These are phyloP conservation scores for Phytophthora fragariae DNA, from an alignment of 352 stramenopile species.

Conservation along the genomic window DNA sequence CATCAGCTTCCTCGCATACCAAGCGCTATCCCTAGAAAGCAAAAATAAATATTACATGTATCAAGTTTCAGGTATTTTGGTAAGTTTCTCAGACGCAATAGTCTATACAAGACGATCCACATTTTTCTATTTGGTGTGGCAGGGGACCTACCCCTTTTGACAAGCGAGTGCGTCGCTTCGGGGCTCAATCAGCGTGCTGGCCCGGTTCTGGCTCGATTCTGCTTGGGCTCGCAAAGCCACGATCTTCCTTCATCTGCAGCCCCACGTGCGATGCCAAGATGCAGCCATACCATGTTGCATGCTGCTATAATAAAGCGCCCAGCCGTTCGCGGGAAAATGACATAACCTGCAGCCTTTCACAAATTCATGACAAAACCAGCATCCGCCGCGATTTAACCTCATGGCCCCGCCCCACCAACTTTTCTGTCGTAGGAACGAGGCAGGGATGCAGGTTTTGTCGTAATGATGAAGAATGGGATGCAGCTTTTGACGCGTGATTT, in stretches of 20 bases:
- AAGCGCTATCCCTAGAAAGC: too few relatives aligned
- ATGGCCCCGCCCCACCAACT: too few relatives aligned
- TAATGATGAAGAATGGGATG: too few relatives aligned
- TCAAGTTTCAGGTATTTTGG: too few relatives aligned
- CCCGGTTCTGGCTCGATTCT: slow-evolving; percentile 22
- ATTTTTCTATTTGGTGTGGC: neutral
- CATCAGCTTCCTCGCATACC: too few relatives aligned
- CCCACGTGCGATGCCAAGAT: slow-evolving; percentile 10
- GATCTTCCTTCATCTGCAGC: neutral
- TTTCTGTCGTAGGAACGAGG: too few relatives aligned
- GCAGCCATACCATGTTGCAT: neutral
- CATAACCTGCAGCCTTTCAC: too few relatives aligned
- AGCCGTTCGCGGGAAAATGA: neutral
- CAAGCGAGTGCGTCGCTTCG: slow-evolving; percentile 18
- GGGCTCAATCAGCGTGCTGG: slow-evolving; percentile 16
- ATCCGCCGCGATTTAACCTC: too few relatives aligned
- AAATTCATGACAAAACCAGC: too few relatives aligned
- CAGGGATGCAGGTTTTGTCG: too few relatives aligned
- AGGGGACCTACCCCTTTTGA: neutral
- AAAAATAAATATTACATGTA: too few relatives aligned
- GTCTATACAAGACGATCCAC: neutral
- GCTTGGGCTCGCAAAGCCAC: neutral
- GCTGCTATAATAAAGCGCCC: neutral
- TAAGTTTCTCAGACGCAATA: neutral
- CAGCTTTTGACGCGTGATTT: too few relatives aligned